Evolutionary conservation across 805 yeast genomes (phyloP).

Genomic region (Starmerella stellata): DNA sequence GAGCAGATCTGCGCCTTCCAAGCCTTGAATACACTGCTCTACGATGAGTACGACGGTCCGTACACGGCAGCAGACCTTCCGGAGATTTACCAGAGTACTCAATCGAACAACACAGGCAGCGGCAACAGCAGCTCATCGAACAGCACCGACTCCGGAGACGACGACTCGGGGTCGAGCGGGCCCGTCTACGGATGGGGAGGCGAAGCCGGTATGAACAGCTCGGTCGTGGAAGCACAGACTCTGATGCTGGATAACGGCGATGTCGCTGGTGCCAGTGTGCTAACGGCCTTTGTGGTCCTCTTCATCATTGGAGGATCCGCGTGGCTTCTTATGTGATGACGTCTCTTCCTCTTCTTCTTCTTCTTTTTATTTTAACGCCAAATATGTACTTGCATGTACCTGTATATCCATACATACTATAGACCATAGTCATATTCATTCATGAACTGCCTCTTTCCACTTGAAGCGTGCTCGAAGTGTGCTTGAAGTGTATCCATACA

Average conservation of each 20-base stretch:
- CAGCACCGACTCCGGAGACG: conserved; percentile 1
- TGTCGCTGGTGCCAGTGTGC: conserved; percentile 69
- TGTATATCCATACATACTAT: no score
- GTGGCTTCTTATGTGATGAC: conserved; percentile 16
- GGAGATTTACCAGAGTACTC: conserved; percentile 7
- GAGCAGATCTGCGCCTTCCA: conserved; percentile 83
- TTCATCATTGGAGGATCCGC: conserved; percentile 53
- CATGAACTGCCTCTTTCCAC: no score
- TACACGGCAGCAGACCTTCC: conserved; percentile 17
- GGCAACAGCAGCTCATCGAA: conserved; percentile 1
- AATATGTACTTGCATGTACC: no score
- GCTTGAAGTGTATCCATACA: no score
- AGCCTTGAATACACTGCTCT: conserved; percentile 24
- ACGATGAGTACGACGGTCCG: conserved; percentile 14
- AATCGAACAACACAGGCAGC: conserved; percentile 1
- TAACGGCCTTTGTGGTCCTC: conserved; percentile 56
- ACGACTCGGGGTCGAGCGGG: conserved; percentile 7
- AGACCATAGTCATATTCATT: no score
- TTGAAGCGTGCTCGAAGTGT: no score
- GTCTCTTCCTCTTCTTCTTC: no score
- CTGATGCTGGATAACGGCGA: conserved; percentile 29
- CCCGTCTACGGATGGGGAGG: conserved; percentile 17
- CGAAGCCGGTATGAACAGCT: conserved; percentile 18
- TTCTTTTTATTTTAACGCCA: background rate
- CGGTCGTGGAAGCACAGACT: conserved; percentile 11